A percentile compares a stretch with the other conserved stretches of the same genome.
Evolutionary conservation across 768 basidiomycete species (phyloP).

Genomic region (Tephrocybe sp.): DNA sequence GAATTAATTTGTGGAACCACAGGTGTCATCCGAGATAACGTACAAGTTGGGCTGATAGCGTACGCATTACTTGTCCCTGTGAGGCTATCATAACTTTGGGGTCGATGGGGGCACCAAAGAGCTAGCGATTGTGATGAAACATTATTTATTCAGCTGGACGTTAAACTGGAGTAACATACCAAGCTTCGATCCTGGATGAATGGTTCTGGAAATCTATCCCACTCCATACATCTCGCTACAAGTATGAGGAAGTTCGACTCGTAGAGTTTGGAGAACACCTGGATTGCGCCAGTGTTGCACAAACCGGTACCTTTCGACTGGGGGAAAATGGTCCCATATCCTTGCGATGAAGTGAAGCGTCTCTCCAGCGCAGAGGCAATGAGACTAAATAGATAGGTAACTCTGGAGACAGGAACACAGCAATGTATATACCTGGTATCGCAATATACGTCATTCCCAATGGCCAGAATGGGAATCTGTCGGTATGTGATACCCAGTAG

Average conservation of each 20-base stretch:
- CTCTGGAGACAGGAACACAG: too few relatives aligned
- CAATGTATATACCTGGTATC: slow-evolving; percentile 56
- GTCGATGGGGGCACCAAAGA: slow-evolving; percentile 37
- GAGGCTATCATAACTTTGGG: slow-evolving; percentile 17
- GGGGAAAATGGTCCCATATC: slow-evolving; percentile 51
- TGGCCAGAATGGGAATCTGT: slow-evolving; percentile 57
- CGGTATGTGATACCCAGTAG: slow-evolving; percentile 55
- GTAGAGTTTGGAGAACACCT: slow-evolving; percentile 47
- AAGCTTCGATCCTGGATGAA: slow-evolving; percentile 50
- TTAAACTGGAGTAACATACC: slow-evolving; percentile 29
- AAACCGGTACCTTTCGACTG: slow-evolving; percentile 37
- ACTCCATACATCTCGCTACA: slow-evolving; percentile 42
- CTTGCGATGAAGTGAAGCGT: slow-evolving; percentile 47
- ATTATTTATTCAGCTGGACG: background rate
- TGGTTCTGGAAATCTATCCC: slow-evolving; percentile 43
- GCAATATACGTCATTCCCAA: slow-evolving; percentile 62
- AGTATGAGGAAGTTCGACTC: slow-evolving; percentile 45
- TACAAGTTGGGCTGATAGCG: slow-evolving; percentile 50
- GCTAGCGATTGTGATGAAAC: slow-evolving; percentile 17
- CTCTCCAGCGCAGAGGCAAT: slow-evolving; percentile 54
- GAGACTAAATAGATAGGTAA: slow-evolving; percentile 27
- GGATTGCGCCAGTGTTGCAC: slow-evolving; percentile 46
- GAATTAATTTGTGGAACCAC: background rate
- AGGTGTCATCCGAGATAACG: slow-evolving; percentile 8
- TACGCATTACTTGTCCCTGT: slow-evolving; percentile 28